A percentile compares a stretch with the other conserved stretches of the same genome.
Evolutionary conservation across 495 filamentous ascomycete species (phyloP).

Genomic region (Penicillium riverlandense): DNA sequence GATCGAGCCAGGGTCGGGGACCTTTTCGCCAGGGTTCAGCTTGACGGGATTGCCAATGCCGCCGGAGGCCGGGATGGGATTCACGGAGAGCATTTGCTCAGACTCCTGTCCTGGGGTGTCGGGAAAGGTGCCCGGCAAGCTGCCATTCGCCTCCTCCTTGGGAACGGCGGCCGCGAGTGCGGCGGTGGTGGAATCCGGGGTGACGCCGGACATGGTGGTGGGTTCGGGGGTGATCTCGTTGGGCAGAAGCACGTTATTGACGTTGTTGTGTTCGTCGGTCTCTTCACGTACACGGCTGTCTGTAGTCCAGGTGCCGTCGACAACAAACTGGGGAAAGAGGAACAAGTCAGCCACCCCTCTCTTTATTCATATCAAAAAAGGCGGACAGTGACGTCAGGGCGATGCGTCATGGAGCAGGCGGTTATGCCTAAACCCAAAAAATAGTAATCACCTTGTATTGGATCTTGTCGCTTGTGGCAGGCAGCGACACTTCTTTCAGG

Average conservation of each 20-base stretch:
- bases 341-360: constrained; percentile 3
- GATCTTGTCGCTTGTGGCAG: constrained; percentile 58
- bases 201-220: constrained; percentile 60
- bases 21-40: constrained; percentile 70
- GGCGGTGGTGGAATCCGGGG: constrained; percentile 69
- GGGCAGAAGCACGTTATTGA: constrained; percentile 82
- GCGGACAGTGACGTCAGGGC: constrained; percentile 26
- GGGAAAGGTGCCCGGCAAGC: constrained; percentile 72
- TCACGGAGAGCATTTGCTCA: constrained; percentile 52
- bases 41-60: constrained; percentile 75
- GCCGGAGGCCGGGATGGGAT: constrained; percentile 63
- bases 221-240: constrained; percentile 52
- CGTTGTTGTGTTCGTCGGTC: constrained; percentile 66
- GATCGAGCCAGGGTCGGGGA: constrained; percentile 54
- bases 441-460: constrained; percentile 60
- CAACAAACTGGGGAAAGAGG: constrained; percentile 64
- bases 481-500: constrained; percentile 69
- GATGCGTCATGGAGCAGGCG: constrained; percentile 22
- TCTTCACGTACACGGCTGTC: constrained; percentile 73
- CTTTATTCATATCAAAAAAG: neutral
- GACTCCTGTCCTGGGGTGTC: constrained; percentile 61
- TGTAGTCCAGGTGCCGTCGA: constrained; percentile 79
- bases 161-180: constrained; percentile 61
- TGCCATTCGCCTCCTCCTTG: constrained; percentile 41
- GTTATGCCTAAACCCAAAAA: too few species aligned